These are phyloP conservation scores for Begonia fuchsioides DNA, from an alignment of 306 rosid species.

Conservation along the genomic window DNA sequence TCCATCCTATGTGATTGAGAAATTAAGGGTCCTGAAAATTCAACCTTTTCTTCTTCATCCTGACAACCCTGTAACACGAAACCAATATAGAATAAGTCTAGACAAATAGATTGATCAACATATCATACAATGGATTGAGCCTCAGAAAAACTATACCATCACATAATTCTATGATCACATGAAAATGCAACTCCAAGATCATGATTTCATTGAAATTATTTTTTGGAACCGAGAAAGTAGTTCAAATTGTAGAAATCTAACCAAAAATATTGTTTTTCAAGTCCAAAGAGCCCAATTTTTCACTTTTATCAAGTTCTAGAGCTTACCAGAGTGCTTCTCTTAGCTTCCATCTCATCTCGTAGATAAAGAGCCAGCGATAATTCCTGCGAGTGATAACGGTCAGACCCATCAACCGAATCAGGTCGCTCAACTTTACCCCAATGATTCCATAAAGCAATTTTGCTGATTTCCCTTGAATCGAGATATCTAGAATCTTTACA, in stretches of 20 bases:
- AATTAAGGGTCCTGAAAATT: conserved; percentile 89
- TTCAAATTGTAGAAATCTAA: no score
- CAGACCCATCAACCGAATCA: conserved; percentile 86
- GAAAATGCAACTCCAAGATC: no score
- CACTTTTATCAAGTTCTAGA: no score
- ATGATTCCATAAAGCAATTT: conserved; percentile 56
- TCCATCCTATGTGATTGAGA: conserved; percentile 80
- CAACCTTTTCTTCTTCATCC: conserved; percentile 75
- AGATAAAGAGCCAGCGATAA: conserved; percentile 53
- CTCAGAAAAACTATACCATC: no score
- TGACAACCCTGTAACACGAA: conserved; percentile 42
- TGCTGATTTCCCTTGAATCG: conserved; percentile 49
- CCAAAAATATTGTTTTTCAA: no score
- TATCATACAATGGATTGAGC: no score
- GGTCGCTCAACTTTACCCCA: conserved; percentile 90
- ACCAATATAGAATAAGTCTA: not conserved
- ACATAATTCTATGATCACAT: no score
- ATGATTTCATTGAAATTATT: no score
- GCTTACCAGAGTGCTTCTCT: conserved; percentile 67
- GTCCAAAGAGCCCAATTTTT: no score
- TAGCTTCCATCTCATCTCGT: conserved; percentile 54
- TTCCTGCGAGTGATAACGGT: conserved; percentile 84
- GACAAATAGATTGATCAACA: no score
- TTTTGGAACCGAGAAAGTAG: no score
- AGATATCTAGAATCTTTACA: conserved; percentile 33